Evolutionary conservation across 2,329 filamentous ascomycete genomes (phyloP), one percentile per base, ranked within the genome.

Genomic region (Tricladium varicosporioides): DNA sequence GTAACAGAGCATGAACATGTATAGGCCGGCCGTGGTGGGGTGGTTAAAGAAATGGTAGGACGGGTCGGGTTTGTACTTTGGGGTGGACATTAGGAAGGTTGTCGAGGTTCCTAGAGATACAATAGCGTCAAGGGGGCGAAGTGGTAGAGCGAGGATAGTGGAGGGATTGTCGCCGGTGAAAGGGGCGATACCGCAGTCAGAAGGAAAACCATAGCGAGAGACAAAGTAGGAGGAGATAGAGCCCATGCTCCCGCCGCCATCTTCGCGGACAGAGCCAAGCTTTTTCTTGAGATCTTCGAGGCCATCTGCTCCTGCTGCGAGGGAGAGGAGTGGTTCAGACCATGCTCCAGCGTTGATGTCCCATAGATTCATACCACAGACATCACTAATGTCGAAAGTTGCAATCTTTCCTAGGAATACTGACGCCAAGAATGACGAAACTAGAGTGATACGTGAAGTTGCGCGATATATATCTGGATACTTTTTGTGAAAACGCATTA

Each of bases 1-100:
- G 80, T 97, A 99, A 80, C 94, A 99, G 36, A 99, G 85, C 94
- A 99, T 99, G 75, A 99, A 97, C 94, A 99, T 97, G 81, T 96
- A 97, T 59, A 97, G 83, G 1, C 89, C 91, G 0, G 86, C 78
- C 0, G 91, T 96, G 46, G 92, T 94, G 1, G 94, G 94, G 74
- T 97, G 92, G 77, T 97, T 96, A 83, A 97, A 95, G 80, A 97
- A 96, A 77, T 99, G 94, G 70, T 96, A 96, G 5, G 89, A 84
- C 2, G 91, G 89, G 69, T 97, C 88, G 1, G 94, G 91, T 71
- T 87, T 87, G 80, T 96, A 97, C 67, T 84, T 81, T n/a, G 91
- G 86, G 4, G 94, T 97, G 69, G 89, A 92, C 93, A 97, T 97
- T 59, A 99, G 84, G 78, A 97, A 97, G 2, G 94, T 99, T 1